These are phyloP conservation scores for Fusarium sp. DNA, from an alignment of 2,329 filamentous ascomycete species.

Conservation along the genomic window DNA sequence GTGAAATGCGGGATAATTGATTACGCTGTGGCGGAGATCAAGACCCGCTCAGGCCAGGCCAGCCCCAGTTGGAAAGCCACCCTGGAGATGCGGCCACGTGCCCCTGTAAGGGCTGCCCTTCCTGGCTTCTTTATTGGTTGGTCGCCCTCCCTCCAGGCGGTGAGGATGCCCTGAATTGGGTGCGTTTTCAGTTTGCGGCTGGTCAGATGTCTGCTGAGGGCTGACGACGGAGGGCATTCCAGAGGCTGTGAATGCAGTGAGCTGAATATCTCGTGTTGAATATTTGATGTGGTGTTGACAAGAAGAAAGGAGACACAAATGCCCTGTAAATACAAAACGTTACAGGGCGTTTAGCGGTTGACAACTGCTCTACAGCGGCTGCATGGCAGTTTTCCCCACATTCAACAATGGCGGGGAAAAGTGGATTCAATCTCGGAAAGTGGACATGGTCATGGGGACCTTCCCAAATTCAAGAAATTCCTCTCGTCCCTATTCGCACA, in stretches of 20 bases:
- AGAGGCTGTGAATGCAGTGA: background rate
- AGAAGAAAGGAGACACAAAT: background rate
- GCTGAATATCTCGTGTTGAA: background rate
- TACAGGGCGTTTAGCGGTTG: conserved; percentile 16
- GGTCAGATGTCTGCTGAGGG: conserved; percentile 23
- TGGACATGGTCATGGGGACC: conserved; percentile 20
- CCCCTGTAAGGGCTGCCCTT: conserved; percentile 11
- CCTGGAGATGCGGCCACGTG: conserved; percentile 34
- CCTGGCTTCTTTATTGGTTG: conserved; percentile 19
- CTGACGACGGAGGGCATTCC: background rate
- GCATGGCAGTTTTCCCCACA: conserved; percentile 28
- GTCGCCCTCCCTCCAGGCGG: conserved; percentile 20
- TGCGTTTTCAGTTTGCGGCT: conserved; percentile 1
- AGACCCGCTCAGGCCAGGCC: background rate
- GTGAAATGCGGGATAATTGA: conserved; percentile 31
- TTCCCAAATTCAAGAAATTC: conserved; percentile 30
- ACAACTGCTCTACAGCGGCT: background rate
- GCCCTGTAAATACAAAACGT: conserved; percentile 9
- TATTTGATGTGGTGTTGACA: background rate
- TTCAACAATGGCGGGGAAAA: conserved; percentile 31
- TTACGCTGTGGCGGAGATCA: conserved; percentile 22
- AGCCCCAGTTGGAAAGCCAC: conserved; percentile 14
- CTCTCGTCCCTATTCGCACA: conserved; percentile 2
- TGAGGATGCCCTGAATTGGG: conserved; percentile 25
- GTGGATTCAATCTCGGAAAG: conserved; percentile 24